phyloP scores from a whole-genome alignment of 2,329 filamentous ascomycete genomes.

The Hypoxylon sp. region DNA sequence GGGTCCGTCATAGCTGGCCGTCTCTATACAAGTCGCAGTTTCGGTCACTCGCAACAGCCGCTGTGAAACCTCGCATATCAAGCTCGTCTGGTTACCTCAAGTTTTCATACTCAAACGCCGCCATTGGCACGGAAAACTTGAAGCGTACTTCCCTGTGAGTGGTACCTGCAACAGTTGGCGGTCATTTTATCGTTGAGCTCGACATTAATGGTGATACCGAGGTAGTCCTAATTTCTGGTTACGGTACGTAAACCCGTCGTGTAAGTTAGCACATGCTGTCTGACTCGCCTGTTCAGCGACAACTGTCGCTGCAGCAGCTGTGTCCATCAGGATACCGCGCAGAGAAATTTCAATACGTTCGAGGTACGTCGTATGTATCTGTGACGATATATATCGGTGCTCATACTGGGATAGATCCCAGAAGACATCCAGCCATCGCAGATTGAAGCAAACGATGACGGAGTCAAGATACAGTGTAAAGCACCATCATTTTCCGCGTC shows the following conservation, averaged over 20 bases:
- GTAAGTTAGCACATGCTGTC: neutral
- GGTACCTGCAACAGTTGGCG: neutral
- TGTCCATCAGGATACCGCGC: constrained; percentile 73
- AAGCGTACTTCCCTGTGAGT: constrained; percentile 38
- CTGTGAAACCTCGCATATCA: constrained; percentile 25
- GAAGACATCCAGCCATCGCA: constrained; percentile 49
- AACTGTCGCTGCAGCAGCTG: constrained; percentile 75
- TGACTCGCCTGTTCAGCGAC: constrained; percentile 55
- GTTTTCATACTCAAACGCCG: constrained; percentile 20
- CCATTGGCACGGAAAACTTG: neutral
- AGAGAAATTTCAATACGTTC: constrained; percentile 74
- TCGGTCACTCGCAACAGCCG: constrained; percentile 23
- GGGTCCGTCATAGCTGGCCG: constrained; percentile 4
- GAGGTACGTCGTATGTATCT: constrained; percentile 53
- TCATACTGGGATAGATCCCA: constrained; percentile 53
- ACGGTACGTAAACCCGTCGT: constrained; percentile 41
- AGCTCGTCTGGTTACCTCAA: constrained; percentile 24
- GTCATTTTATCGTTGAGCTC: neutral
- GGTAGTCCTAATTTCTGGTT: constrained; percentile 52
- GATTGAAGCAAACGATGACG: constrained; percentile 46
- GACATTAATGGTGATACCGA: constrained; percentile 23
- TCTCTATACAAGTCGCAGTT: constrained; percentile 5
- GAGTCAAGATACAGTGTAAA: constrained; percentile 60
- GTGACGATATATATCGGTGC: constrained; percentile 2
- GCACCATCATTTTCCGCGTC: neutral